Evolutionary conservation across 202 grass and related monocot genomes (phyloP).

Genomic region (Musa balbisiana): DNA sequence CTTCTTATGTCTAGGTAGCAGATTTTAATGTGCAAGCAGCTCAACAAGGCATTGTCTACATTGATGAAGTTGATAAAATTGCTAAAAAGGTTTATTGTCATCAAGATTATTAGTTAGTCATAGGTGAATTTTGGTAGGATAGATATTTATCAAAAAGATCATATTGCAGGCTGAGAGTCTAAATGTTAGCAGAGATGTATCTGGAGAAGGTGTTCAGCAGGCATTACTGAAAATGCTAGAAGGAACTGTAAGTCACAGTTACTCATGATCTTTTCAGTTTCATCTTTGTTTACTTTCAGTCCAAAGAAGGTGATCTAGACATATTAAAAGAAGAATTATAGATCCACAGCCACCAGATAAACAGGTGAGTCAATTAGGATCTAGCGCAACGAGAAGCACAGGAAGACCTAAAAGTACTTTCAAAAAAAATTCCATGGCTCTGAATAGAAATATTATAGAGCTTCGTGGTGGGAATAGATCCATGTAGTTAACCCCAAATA

Average conservation of each 20-base stretch:
- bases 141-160: slow-evolving; percentile 4
- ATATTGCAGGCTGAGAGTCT: slow-evolving; percentile 72
- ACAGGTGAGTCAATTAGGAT: no score
- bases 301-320: not conserved
- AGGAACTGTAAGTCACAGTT: slow-evolving; percentile 72
- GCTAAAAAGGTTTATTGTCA: slow-evolving; percentile 63
- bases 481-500: no score
- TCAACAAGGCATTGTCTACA: slow-evolving; percentile 97
- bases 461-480: no score
- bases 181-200: slow-evolving; percentile 90
- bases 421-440: no score
- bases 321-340: not conserved
- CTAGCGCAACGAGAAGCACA: no score
- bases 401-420: no score
- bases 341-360: no score
- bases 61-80: slow-evolving; percentile 99
- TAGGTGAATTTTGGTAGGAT: not conserved
- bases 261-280: not conserved
- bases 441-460: no score
- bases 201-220: slow-evolving; percentile 99
- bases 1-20: slow-evolving; percentile 50
- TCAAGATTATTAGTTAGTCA: slow-evolving; percentile 10
- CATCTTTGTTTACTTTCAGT: not conserved
- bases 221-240: slow-evolving; percentile 96
- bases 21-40: slow-evolving; percentile 93